A percentile compares a stretch with the other conserved stretches of the same genome.
phyloP scores from a whole-genome alignment of 1,284 basidiomycete genomes.

The Ceratobasidium sp. region DNA sequence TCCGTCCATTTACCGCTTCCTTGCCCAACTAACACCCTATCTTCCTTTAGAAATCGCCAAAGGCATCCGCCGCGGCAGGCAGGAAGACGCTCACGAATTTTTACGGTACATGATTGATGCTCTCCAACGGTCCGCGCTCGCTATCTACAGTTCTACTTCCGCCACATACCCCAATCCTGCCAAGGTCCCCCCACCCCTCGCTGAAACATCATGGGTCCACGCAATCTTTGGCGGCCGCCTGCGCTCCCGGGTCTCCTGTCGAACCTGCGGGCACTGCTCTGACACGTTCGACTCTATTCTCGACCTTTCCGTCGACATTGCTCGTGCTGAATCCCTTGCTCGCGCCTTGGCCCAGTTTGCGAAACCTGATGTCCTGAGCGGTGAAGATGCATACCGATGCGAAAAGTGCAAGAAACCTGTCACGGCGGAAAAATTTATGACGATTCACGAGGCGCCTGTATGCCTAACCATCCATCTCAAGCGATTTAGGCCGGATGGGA shows the following conservation, averaged over 20 bases:
- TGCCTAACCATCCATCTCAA: constrained; percentile 98
- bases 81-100: constrained; percentile 99
- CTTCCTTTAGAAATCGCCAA: constrained; percentile 84
- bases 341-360: constrained; percentile 88
- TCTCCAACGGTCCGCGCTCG: constrained; percentile 86
- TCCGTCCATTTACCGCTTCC: constrained; percentile 1
- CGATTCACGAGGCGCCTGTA: constrained; percentile 86
- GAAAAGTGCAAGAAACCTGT: constrained; percentile 96
- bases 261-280: constrained; percentile 85
- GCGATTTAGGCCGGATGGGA: constrained; percentile 90
- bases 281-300: constrained; percentile 98
- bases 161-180: constrained; percentile 58
- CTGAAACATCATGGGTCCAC: constrained; percentile 94
- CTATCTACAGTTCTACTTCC: constrained; percentile 64
- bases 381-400: constrained; percentile 97
- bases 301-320: constrained; percentile 92
- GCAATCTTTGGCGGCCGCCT: constrained; percentile 93
- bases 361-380: constrained; percentile 84
- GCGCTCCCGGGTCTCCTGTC: constrained; percentile 93
- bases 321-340: constrained; percentile 69
- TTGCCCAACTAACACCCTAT: constrained; percentile 24
- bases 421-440: constrained; percentile 88
- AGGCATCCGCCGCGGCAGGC: constrained; percentile 88
- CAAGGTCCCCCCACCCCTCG: constrained; percentile 81
- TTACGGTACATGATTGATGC: constrained; percentile 95